Evolutionary conservation across 2,329 filamentous ascomycete genomes (phyloP).

Genomic region (Curvularia sp.): DNA sequence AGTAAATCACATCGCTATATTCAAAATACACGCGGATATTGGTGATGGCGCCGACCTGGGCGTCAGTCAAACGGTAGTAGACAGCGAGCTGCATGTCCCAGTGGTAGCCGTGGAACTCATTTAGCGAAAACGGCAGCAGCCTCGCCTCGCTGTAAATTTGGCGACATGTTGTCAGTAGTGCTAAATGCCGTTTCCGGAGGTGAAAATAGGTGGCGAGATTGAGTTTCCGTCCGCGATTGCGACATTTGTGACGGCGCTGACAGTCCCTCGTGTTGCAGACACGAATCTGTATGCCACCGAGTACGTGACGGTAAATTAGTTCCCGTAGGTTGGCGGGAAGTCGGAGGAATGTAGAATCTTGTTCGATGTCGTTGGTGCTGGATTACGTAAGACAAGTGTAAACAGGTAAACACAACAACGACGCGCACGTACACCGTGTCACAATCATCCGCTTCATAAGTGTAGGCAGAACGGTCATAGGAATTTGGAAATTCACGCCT

Average conservation of each 20-base stretch:
- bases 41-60: slow-evolving; percentile 10
- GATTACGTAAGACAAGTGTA: not conserved
- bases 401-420: not conserved
- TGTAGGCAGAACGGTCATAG: not conserved
- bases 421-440: not conserved
- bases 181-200: slow-evolving; percentile 4
- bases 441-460: not conserved
- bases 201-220: slow-evolving; percentile 10
- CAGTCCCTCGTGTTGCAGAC: slow-evolving; percentile 4
- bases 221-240: slow-evolving; percentile 2
- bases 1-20: slow-evolving; percentile 1
- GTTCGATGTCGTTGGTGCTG: slow-evolving; percentile 1
- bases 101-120: slow-evolving; percentile 7
- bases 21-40: slow-evolving; percentile 5
- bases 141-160: slow-evolving; percentile 1
- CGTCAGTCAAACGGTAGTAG: slow-evolving; percentile 7
- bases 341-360: slow-evolving; percentile 4
- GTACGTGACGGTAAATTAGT: slow-evolving; percentile 5
- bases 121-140: slow-evolving; percentile 6
- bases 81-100: slow-evolving; percentile 13
- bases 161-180: slow-evolving; percentile 2
- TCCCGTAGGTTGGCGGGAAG: slow-evolving; percentile 5
- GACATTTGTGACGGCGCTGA: slow-evolving; percentile 5
- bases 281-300: slow-evolving; percentile 7
- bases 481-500: not conserved